Base-by-base conservation (phyloP, 495 filamentous ascomycete species). In the Sphaerosporella brunnea region DNA sequence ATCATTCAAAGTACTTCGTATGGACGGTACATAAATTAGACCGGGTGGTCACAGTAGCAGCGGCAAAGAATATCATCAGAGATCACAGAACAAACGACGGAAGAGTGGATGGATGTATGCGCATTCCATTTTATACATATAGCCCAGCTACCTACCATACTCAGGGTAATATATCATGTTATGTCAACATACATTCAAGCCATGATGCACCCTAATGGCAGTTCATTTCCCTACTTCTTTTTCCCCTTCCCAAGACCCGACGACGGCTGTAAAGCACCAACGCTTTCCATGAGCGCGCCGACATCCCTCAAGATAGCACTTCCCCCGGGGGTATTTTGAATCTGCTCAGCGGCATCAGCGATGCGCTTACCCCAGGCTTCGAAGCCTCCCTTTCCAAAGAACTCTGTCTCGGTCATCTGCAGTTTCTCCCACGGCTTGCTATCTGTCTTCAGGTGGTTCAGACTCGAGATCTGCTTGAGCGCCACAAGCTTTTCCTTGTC, bases 341-440 rank as follows among this genome's bases (percentile, higher is more conserved):
- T 32, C 28, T 32, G 28, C 28, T 32, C 28, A 7, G 28, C 28
- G 7, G 28, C 28, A 13, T 32, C 28, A 5, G 28, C 28, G 28
- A 32, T 32, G 13, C 28, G 5, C 28, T 32, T 32, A 7, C 28
- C 28, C 28, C 28, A 32, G 5, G 28, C 28, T 13, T 32, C 28
- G 28, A 32, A 32, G 28, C 28, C 28, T 5, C 28, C 28, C 28
- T 32, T 32, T 7, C 28, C 28, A 13, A 32, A 32, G 28, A 32
- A 32, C 28, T 40, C 37, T 10, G n/a, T 40, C 37, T 40, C 37
- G 10, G 37, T 40, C 37, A 21, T 40, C 20, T 21, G 37, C 21
- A 21, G 37, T 7, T 32, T 32, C 13, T 32, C 28, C 28, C 28
- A 32, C 13, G 28, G 28, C 28, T 32, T 32, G 7, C 7, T 32